Percentiles rank a stretch among this genome's conserved stretches.
These are phyloP conservation scores for Alternaria sp. DNA, from an alignment of 2,329 filamentous ascomycete species.

Conservation along the genomic window DNA sequence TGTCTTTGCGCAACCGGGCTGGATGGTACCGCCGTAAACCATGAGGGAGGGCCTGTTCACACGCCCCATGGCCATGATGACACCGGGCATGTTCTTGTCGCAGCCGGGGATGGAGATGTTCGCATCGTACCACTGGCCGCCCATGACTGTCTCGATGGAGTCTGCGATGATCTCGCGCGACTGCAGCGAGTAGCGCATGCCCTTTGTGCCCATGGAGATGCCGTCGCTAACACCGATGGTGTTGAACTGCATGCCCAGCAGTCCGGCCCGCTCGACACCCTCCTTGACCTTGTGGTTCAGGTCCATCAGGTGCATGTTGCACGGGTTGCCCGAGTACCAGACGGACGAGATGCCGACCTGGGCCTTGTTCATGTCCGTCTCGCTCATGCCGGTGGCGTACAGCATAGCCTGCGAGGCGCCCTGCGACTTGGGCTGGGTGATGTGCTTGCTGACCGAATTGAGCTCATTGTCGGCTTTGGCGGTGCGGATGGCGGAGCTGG, in stretches of 20 bases:
- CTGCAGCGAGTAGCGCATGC: conserved; percentile 95
- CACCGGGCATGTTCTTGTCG: conserved; percentile 95
- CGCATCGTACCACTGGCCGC: conserved; percentile 97
- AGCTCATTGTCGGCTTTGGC: conserved; percentile 45
- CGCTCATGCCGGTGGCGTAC: conserved; percentile 88
- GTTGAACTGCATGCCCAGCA: conserved; percentile 97
- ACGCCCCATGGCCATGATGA: conserved; percentile 81
- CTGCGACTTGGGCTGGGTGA: conserved; percentile 98
- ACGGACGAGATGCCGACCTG: conserved; percentile 98
- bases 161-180: conserved; percentile 97
- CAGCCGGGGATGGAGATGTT: conserved; percentile 97
- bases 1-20: conserved; percentile 84
- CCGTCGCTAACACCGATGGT: conserved; percentile 97
- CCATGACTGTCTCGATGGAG: conserved; percentile 98
- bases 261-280: conserved; percentile 74
- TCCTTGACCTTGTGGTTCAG: conserved; percentile 80
- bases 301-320: conserved; percentile 98
- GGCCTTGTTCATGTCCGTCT: conserved; percentile 91
- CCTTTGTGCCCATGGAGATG: conserved; percentile 97
- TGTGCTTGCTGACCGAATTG: conserved; percentile 82
- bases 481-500: conserved; percentile 39
- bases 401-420: conserved; percentile 99
- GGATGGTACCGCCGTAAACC: conserved; percentile 96
- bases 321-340: conserved; percentile 98
- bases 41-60: conserved; percentile 94